Evolutionary conservation across 768 basidiomycete species (phyloP).

Genomic region (Phaeotremella skinneri): DNA sequence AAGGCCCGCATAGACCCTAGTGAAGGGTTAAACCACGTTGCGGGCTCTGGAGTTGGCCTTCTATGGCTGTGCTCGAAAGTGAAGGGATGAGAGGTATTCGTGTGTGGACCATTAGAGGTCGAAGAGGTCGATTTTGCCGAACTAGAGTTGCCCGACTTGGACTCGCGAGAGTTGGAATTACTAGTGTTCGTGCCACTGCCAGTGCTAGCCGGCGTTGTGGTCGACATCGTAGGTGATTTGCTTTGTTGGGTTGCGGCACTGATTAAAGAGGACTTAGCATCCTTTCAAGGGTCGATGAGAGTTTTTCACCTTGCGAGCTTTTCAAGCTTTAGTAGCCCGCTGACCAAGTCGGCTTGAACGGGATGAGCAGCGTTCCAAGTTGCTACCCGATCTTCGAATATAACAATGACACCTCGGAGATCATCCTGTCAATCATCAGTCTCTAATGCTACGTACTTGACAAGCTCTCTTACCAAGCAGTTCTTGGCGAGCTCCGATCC

Average conservation of each 20-base stretch:
- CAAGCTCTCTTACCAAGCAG: constrained; percentile 37
- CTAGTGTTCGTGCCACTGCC: no score
- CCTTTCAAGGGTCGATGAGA: not conserved
- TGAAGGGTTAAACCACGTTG: no score
- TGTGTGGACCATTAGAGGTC: no score
- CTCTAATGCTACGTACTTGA: not conserved
- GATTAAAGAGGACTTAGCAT: not conserved
- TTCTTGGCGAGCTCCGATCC: constrained; percentile 32
- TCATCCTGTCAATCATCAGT: constrained; percentile 24
- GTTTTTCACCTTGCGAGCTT: constrained; percentile 38
- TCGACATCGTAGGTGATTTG: constrained; percentile 8
- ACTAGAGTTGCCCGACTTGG: no score
- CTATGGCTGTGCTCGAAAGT: no score
- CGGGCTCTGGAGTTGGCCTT: no score
- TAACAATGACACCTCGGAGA: constrained; percentile 39
- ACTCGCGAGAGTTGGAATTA: no score
- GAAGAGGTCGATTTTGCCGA: no score
- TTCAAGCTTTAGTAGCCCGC: constrained; percentile 45
- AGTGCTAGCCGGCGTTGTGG: constrained; percentile 1
- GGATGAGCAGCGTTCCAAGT: constrained; percentile 47
- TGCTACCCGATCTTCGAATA: constrained; percentile 42
- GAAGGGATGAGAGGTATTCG: no score
- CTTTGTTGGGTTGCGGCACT: constrained; percentile 26
- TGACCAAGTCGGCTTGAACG: constrained; percentile 45
- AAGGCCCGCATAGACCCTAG: no score